Percentiles rank a stretch among this genome's conserved stretches.
Conservation (phyloP, 805 yeast species). For the Monosporozyma aquatica region DNA sequence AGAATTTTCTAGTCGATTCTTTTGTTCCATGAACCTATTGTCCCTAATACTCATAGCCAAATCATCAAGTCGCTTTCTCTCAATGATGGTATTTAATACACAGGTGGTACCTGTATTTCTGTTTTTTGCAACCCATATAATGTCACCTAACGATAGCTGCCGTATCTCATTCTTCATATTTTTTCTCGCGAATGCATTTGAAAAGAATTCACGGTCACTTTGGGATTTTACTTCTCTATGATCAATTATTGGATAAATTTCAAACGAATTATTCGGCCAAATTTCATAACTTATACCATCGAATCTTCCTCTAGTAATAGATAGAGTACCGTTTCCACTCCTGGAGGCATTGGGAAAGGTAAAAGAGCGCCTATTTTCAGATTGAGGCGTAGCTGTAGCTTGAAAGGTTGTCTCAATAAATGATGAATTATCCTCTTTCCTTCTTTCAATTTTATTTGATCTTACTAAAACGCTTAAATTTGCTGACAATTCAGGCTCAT, state of each 20-base stretch:
- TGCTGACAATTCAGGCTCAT: constrained; percentile 15
- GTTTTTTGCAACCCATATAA: constrained; percentile 77
- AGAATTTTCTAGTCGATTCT: constrained; percentile 59
- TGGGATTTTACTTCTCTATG: constrained; percentile 71
- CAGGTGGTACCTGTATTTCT: constrained; percentile 48
- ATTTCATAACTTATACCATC: constrained; percentile 23
- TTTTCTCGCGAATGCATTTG: constrained; percentile 38
- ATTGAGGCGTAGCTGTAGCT: not conserved
- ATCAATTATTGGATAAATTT: constrained; percentile 58
- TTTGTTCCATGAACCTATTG: constrained; percentile 85
- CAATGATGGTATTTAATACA: constrained; percentile 75
- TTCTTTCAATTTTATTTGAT: not conserved
- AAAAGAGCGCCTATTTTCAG: not conserved
- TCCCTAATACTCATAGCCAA: constrained; percentile 73
- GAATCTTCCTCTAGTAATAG: constrained; percentile 17
- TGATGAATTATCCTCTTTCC: constrained; percentile 5
- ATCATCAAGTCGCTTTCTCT: constrained; percentile 85
- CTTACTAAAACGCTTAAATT: constrained; percentile 14
- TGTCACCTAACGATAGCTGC: constrained; percentile 76
- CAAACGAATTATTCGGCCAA: constrained; percentile 59
- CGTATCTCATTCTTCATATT: constrained; percentile 46
- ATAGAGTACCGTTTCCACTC: no score
- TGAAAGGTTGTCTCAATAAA: constrained; percentile 17
- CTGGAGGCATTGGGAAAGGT: no score
- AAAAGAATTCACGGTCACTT: constrained; percentile 62